Conservation (phyloP, 2,329 filamentous ascomycete genomes). For the Drechslerella coelobrocha region DNA sequence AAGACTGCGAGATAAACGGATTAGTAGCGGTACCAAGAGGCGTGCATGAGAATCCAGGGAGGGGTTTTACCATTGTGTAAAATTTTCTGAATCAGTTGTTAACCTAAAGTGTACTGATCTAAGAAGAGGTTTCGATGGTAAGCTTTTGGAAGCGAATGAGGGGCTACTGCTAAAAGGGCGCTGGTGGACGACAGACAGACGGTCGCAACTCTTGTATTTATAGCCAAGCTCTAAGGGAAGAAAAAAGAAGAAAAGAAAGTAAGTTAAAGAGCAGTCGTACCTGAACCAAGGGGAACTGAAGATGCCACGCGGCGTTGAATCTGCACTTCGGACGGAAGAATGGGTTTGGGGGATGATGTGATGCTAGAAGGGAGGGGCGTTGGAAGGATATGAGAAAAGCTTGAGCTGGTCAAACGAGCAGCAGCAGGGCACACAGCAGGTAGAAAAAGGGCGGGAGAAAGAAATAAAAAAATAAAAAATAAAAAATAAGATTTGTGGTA, state of each 20-base stretch:
- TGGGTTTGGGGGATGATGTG: conserved; percentile 48
- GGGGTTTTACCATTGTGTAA: conserved; percentile 32
- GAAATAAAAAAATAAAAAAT: neutral
- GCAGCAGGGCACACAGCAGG: too few species aligned
- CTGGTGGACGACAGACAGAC: conserved; percentile 25
- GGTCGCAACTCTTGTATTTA: conserved; percentile 30
- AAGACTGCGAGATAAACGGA: conserved; percentile 17
- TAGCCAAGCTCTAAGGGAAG: neutral
- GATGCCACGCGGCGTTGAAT: conserved; percentile 4
- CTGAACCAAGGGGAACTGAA: conserved; percentile 24
- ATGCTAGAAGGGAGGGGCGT: conserved; percentile 45
- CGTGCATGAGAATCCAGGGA: neutral
- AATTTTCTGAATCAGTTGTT: conserved; percentile 5
- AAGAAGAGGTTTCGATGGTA: conserved; percentile 9
- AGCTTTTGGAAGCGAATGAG: conserved; percentile 31
- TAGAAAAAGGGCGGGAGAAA: conserved; percentile 35
- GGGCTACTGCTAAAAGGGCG: conserved; percentile 32
- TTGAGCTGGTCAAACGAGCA: conserved; percentile 49
- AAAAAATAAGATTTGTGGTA: conserved; percentile 6
- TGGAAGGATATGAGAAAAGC: conserved; percentile 10
- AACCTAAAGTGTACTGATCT: conserved; percentile 22
- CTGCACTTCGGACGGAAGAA: neutral
- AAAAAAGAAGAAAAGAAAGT: neutral
- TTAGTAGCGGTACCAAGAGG: conserved; percentile 2
- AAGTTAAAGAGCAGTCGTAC: conserved; percentile 20